Percentiles rank a stretch among this genome's conserved stretches.
These are phyloP conservation scores for Bauhinia variegata DNA, from an alignment of 306 rosid genomes.

Conservation along the genomic window DNA sequence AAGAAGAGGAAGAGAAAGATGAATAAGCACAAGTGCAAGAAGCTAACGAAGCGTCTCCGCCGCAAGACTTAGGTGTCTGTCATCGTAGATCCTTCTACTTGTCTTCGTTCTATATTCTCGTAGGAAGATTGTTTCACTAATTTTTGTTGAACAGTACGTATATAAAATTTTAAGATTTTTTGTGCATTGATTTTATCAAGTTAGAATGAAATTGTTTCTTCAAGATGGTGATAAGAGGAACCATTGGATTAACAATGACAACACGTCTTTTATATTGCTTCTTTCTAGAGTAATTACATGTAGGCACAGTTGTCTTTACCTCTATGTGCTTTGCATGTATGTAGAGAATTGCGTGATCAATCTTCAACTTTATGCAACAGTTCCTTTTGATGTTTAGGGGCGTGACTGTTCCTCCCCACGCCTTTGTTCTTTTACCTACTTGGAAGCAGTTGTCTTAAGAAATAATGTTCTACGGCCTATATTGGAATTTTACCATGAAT, in stretches of 20 bases:
- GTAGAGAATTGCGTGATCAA: background rate
- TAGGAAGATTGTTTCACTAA: conserved; percentile 3
- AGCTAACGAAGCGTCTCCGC: conserved; percentile 57
- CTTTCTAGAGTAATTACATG: too few relatives aligned
- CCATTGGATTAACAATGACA: conserved; percentile 10
- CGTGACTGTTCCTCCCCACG: background rate
- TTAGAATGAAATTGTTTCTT: conserved; percentile 20
- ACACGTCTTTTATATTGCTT: background rate
- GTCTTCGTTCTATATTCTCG: background rate
- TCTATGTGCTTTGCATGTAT: background rate
- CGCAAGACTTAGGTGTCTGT: conserved; percentile 40
- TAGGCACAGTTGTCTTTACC: background rate
- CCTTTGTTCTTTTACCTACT: background rate
- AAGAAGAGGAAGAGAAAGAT: conserved; percentile 63
- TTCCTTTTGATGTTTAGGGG: background rate
- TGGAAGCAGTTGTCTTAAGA: background rate
- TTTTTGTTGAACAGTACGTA: too few relatives aligned
- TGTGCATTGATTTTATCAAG: background rate
- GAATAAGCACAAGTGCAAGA: conserved; percentile 55
- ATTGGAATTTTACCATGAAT: too few relatives aligned
- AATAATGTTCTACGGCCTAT: background rate
- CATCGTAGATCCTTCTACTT: background rate
- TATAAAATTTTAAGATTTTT: conserved; percentile 7
- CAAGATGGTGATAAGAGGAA: background rate
- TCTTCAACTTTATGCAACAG: background rate